These are phyloP conservation scores for Fusarium verticillioides DNA, from an alignment of 2,329 filamentous ascomycete species.

Conservation along the genomic window DNA sequence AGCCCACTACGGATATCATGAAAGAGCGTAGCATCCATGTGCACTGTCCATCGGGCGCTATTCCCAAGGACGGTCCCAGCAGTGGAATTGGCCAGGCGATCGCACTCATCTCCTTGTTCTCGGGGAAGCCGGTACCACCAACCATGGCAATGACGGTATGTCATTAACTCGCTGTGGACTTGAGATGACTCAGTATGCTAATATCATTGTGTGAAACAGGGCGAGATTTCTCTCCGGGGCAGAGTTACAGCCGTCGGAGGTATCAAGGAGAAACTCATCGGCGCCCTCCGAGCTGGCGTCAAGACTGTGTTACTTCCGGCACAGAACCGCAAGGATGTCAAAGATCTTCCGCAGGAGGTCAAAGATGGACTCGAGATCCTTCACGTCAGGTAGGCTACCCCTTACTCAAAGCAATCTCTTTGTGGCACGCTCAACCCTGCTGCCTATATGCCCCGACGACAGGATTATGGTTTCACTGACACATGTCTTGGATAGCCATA, in stretches of 20 bases:
- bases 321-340: slow-evolving; percentile 91
- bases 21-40: slow-evolving; percentile 94
- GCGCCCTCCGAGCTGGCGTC: slow-evolving; percentile 90
- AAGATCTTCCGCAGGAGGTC: slow-evolving; percentile 91
- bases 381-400: slow-evolving; percentile 78
- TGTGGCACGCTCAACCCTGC: slow-evolving; percentile 31
- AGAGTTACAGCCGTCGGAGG: slow-evolving; percentile 94
- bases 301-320: slow-evolving; percentile 91
- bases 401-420: slow-evolving; percentile 55
- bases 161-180: slow-evolving; percentile 35
- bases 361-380: slow-evolving; percentile 87
- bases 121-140: slow-evolving; percentile 84
- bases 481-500: slow-evolving; percentile 68
- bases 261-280: slow-evolving; percentile 99
- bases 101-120: slow-evolving; percentile 90
- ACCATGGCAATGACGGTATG: slow-evolving; percentile 93
- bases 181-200: slow-evolving; percentile 34
- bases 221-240: slow-evolving; percentile 82
- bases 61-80: slow-evolving; percentile 90
- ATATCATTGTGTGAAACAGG: slow-evolving; percentile 54
- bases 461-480: slow-evolving; percentile 45
- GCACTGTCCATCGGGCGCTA: slow-evolving; percentile 93
- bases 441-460: slow-evolving; percentile 33
- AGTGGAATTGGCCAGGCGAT: slow-evolving; percentile 95
- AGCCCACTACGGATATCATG: slow-evolving; percentile 92